Conservation (phyloP, 2,329 filamentous ascomycete species). For the Alternaria tenuissima region DNA sequence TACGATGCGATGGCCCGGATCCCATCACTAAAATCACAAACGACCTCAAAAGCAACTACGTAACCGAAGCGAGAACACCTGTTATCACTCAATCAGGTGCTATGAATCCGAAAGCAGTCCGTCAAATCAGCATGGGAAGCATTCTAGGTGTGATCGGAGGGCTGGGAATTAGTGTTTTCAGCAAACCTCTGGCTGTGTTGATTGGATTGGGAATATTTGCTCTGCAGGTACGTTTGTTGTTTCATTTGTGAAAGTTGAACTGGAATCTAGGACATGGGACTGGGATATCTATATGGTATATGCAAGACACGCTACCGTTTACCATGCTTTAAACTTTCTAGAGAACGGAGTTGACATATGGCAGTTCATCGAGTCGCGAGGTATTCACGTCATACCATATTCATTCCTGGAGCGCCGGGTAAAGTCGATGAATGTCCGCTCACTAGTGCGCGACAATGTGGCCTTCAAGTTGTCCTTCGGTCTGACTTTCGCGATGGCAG, state of each 20-base stretch:
- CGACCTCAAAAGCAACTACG: conserved; percentile 44
- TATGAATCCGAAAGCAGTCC: conserved; percentile 52
- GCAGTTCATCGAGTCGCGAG: conserved; percentile 60
- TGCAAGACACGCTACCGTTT: conserved; percentile 17
- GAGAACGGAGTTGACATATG: conserved; percentile 23
- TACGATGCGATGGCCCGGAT: conserved; percentile 50
- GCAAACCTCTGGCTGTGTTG: conserved; percentile 72
- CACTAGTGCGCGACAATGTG: conserved; percentile 64
- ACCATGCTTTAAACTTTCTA: conserved; percentile 11
- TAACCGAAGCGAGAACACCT: conserved; percentile 51
- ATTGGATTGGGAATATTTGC: conserved; percentile 70
- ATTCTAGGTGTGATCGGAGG: conserved; percentile 60
- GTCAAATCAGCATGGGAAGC: conserved; percentile 58
- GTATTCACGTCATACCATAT: conserved; percentile 61
- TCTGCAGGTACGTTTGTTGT: conserved; percentile 63
- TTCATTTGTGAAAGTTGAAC: neutral
- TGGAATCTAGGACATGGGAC: conserved; percentile 2
- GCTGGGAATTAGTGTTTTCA: conserved; percentile 73
- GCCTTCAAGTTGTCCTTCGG: conserved; percentile 75
- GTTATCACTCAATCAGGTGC: conserved; percentile 50
- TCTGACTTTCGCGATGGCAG: conserved; percentile 75
- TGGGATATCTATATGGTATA: conserved; percentile 16
- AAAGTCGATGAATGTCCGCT: conserved; percentile 59
- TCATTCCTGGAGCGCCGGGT: conserved; percentile 60
- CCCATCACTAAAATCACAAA: conserved; percentile 51